These are phyloP conservation scores for Dothistroma septosporum DNA, from an alignment of 2,329 filamentous ascomycete genomes.

Conservation along the genomic window DNA sequence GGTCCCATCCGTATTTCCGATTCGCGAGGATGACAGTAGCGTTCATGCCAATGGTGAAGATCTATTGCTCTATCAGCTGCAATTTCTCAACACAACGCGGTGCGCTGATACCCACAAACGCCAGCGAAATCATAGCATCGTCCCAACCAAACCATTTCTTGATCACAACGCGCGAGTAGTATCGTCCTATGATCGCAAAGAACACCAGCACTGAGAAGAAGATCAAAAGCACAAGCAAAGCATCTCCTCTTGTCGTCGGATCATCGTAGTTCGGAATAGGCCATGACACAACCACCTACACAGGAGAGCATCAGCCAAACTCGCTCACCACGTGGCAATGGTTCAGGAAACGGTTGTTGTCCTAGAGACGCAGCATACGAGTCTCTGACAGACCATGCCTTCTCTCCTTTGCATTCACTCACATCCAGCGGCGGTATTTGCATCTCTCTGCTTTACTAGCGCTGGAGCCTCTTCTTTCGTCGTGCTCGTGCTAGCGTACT, in stretches of 20 bases:
- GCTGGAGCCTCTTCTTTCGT: background rate
- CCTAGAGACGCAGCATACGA: too few species aligned
- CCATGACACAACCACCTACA: slow-evolving; percentile 37
- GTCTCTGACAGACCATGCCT: too few species aligned
- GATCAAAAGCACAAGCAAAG: slow-evolving; percentile 39
- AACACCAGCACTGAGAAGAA: slow-evolving; percentile 38
- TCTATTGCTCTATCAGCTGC: background rate
- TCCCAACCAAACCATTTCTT: slow-evolving; percentile 44
- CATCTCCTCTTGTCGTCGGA: slow-evolving; percentile 39
- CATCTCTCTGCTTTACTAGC: slow-evolving; percentile 15
- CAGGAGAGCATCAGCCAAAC: too few species aligned
- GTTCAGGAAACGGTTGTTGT: too few species aligned
- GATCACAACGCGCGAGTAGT: slow-evolving; percentile 40
- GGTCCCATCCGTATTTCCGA: slow-evolving; percentile 40
- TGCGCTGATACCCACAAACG: background rate
- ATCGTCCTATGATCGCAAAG: slow-evolving; percentile 35
- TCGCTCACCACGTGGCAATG: too few species aligned
- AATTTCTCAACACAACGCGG: background rate
- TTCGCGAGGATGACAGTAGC: slow-evolving; percentile 42
- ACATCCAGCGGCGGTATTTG: slow-evolving; percentile 32
- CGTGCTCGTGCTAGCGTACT: background rate
- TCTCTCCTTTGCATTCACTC: too few species aligned
- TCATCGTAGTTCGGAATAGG: slow-evolving; percentile 42
- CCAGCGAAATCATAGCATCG: slow-evolving; percentile 25
- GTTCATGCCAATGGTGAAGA: slow-evolving; percentile 36